Base-by-base conservation (phyloP, 495 filamentous ascomycete species). In the Amphirosellinia nigrospora region DNA sequence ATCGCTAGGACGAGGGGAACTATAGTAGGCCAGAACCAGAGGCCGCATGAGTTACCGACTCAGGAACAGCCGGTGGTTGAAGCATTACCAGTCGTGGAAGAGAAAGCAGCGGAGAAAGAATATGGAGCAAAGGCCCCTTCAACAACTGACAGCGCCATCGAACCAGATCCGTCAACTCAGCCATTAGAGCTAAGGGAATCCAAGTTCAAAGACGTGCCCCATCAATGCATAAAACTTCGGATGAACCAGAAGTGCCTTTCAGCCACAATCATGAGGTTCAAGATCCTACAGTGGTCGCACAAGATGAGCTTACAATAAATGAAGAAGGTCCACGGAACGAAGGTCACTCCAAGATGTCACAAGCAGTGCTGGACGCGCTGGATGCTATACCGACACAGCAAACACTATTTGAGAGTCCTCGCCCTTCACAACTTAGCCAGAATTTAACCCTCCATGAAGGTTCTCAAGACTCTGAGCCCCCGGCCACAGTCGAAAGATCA, bases 11-110 rank as follows among this genome's bases (percentile, higher is more conserved):
- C 67, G 45, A 74, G 38, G 77, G 84, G 30, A 69, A 74, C 43
- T 63, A 77, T 73, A 75, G 78, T 66, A 70, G 77, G 41, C 78
- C 76, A 64, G 72, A 82, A 36, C 82, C 71, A 66, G 82, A 79
- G 23, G 81, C 58, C 53, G n/a, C 71, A 34, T 23, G n/a, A 60
- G n/a, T 13, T 28, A 6, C 32, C 46, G 2, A 30, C 23, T 45
- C 66, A 21, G 34, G 45, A 52, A n/a, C 43, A 62, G 16, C 43
- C 66, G 9, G 43, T 19, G 16, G 28, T 38, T 23, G 55, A 61
- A 39, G 21, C 28, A 23, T 28, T n/a, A 6, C 30, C 15, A 16
- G 9, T 21, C 15, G 30, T 4, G 5, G 34, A 67, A 34, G 52
- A 4, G 10, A 34, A 23, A 16, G 23, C 53, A 3, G 34, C n/a